Base-by-base conservation (phyloP, 2,329 filamentous ascomycete genomes). In the Hypoxylon sp. region DNA sequence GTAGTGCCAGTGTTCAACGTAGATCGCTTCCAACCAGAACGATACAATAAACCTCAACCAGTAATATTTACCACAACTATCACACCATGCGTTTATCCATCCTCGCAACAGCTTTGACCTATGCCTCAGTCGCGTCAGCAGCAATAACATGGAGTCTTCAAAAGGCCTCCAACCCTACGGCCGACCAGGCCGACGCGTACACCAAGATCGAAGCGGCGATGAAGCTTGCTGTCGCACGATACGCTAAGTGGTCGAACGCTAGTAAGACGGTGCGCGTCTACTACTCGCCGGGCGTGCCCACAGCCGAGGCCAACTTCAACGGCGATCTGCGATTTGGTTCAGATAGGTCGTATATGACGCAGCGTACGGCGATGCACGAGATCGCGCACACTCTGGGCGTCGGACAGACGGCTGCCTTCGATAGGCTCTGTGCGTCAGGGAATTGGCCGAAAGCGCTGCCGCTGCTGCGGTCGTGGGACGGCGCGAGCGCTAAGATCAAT, bases 291-390 rank as follows among this genome's bases (percentile, higher is more conserved):
- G 76, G 81, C 19, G 82, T 85, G 10, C 77, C 79, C 7, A 84
- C 82, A 0, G 83, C 83, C 23, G 83, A 84, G 68, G 83, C 78
- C 7, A 82, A 74, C 77, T 82, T 78, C 74, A 82, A 80, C 71
- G 82, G 82, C 43, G 79, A 82, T 72, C 75, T 84, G n/a, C 80
- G 82, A 13, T 84, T 85, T 73, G 82, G 82, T 4, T 75, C 78
- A 11, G 77, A 83, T 77, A 73, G 82, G 7, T 67, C 79, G 0
- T 84, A 82, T 77, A 84, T 85, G 83, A 84, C 73, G 51, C 81
- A 84, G 73, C 82, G 83, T 13, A 84, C 82, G 2, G 82, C 83
- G 4, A 76, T 85, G 72, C 83, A 85, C 70, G 83, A 85, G 75
- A 83, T 83, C 46, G 68, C 82, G 1, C 83, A 84, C 72, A 84